Conservation (phyloP, 305 asterid genomes). For the Fraxinus greggii region DNA sequence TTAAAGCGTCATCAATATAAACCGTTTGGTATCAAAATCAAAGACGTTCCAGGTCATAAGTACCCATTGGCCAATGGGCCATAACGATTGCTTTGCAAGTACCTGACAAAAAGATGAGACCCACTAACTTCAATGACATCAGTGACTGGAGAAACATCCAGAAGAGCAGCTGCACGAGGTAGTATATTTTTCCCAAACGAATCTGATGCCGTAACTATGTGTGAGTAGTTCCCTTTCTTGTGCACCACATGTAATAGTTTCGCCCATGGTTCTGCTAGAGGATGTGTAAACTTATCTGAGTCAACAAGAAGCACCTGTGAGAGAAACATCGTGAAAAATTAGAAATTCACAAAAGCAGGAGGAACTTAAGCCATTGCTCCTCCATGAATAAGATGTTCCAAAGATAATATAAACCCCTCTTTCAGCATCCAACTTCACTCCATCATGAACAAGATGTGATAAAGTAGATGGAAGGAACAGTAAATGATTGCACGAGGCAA, state of each 20-base stretch:
- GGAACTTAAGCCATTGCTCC: neutral
- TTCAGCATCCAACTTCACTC: slow-evolving; percentile 1
- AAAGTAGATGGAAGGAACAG: neutral
- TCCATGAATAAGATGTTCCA: neutral
- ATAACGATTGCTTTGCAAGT: slow-evolving; percentile 15
- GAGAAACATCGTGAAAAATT: slow-evolving; percentile 9
- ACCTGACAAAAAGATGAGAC: slow-evolving; percentile 80
- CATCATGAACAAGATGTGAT: neutral
- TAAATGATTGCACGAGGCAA: neutral
- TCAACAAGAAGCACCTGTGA: slow-evolving; percentile 85
- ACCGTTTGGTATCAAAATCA: neutral
- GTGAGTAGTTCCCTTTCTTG: slow-evolving; percentile 71
- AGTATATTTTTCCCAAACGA: slow-evolving; percentile 90
- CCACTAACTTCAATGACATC: slow-evolving; percentile 69
- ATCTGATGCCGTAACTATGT: slow-evolving; percentile 74
- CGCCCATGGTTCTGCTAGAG: slow-evolving; percentile 96
- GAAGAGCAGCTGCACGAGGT: slow-evolving; percentile 96
- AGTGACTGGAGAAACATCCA: slow-evolving; percentile 92
- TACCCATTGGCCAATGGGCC: neutral
- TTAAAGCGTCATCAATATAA: neutral
- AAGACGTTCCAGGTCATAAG: neutral
- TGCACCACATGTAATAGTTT: slow-evolving; percentile 72
- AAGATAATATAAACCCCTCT: neutral
- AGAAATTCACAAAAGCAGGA: slow-evolving; percentile 11
- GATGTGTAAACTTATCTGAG: slow-evolving; percentile 67